Base-by-base conservation (phyloP, 257 asterid genomes). In the Solanum megistacrolobum region DNA sequence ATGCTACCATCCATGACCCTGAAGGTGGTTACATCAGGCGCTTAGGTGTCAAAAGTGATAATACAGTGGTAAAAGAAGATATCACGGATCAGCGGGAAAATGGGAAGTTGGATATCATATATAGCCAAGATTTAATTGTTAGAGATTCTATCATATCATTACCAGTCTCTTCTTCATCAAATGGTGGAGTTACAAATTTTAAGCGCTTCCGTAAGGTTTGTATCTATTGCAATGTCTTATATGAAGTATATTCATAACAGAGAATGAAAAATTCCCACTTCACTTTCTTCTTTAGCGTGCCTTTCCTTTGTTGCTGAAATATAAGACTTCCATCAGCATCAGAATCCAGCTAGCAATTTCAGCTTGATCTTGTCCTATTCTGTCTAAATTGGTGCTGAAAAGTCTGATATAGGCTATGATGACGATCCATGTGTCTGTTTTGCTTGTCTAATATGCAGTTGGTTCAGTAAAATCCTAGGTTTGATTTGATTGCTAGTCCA, bases 161-260 rank as follows among this genome's bases (percentile, higher is more conserved):
- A 86, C 89, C 92, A 52, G 89, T 86, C 62, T 90, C 7, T 86
- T 88, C 92, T 85, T 87, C 93, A 4, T 60, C 87, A 84, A 83
- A 81, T 83, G 92, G 88, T 72, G 86, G 88, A 32, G 91, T 84
- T 27, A 18, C 91, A 78, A 92, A 97, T 92, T 97, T 96, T 94
- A 97, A 97, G 89, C 92, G 93, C 86, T 97, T 97, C 92, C 90
- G 97, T 88, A 97, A 96, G 99, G 99, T 96, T 91, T 89, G 85
- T 48, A 81, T 46, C 69, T 18, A 29, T 81, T 27, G 41, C 20
- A 29, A 10, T 81, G 85, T 48, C 43, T 48, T 81, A 29, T 14
- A 52, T 81, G 85, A 46, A 81, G 31, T 48, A 81, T 81, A 81
- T 46, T 29, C 41, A 18, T 48, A 46, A 31, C 58, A 12, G 58